Percentiles rank a stretch among this genome's conserved stretches.
These are phyloP conservation scores for Lecanicillium sp. DNA, from an alignment of 2,329 filamentous ascomycete species.

Conservation along the genomic window DNA sequence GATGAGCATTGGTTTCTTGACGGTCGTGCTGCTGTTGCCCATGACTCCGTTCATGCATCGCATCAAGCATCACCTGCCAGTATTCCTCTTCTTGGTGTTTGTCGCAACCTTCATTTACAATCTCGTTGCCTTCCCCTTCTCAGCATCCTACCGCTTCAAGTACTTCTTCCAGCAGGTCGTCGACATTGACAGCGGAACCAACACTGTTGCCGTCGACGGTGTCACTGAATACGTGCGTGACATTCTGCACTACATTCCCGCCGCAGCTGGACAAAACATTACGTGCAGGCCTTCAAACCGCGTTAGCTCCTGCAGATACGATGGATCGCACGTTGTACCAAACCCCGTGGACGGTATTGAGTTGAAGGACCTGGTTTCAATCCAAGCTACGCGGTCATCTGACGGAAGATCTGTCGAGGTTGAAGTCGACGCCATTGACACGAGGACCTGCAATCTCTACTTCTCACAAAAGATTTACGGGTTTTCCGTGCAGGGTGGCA, in stretches of 20 bases:
- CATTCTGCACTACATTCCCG: conserved; percentile 64
- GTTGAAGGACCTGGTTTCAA: conserved; percentile 52
- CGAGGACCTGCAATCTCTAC: conserved; percentile 66
- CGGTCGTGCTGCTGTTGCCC: conserved; percentile 67
- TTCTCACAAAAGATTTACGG: conserved; percentile 61
- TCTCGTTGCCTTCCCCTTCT: conserved; percentile 82
- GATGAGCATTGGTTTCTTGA: conserved; percentile 58
- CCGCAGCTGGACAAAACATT: conserved; percentile 54
- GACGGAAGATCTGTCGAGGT: conserved; percentile 49
- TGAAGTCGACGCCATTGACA: conserved; percentile 63
- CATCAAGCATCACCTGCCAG: conserved; percentile 72
- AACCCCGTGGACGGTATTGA: conserved; percentile 45
- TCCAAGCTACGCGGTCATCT: conserved; percentile 30
- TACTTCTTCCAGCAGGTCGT: conserved; percentile 79
- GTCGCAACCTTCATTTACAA: conserved; percentile 77
- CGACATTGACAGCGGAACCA: conserved; percentile 65
- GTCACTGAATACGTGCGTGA: conserved; percentile 58
- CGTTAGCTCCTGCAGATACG: conserved; percentile 55
- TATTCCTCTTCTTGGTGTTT: conserved; percentile 67
- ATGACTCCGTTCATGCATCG: conserved; percentile 80
- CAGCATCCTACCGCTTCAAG: conserved; percentile 70
- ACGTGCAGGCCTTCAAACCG: conserved; percentile 49
- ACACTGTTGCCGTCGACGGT: conserved; percentile 62
- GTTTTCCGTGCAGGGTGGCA: conserved; percentile 56
- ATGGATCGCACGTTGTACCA: conserved; percentile 52